Base-by-base conservation (phyloP, 495 filamentous ascomycete species). In the Aspergillus campestris region DNA sequence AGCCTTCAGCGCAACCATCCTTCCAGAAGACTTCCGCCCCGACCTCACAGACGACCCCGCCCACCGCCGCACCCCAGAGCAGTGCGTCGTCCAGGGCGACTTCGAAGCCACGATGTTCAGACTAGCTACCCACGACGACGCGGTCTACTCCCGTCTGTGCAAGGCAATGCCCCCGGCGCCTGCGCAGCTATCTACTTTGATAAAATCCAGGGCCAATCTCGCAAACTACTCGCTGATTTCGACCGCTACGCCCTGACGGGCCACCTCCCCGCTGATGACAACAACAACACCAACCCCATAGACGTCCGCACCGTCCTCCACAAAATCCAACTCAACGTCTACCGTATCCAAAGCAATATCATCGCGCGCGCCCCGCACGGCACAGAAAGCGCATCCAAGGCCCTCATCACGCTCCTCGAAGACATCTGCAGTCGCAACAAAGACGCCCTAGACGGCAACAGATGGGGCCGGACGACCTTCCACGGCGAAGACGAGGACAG, bases 21-120 rank as follows among this genome's bases (percentile, higher is more conserved):
- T 75, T 1, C 71, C 74, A 9, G 66, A 70, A 32, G 70, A 73
- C n/a, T 71, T 68, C 49, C 63, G 66, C 7, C 59, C 35, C 12
- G 66, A 75, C 35, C 51, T 72, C 9, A 52, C 56, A 34, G 65
- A 67, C 35, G 58, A 60, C 6, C 45, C 47, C 0, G 42, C 49
- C 15, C 43, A 55, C 13, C 27, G 50, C 5, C 53, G 59, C 8
- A 66, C 64, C 15, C 54, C 65, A 14, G 69, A 73, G 50, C 61
- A 71, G 34, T 67, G 69, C 48, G 65, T 73, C 11, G 65, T 74
- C 8, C 72, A 71, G 44, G 67, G 66, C 3, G 69, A 73, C 41
- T 62, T 76, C n/a, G 67, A 70, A 42, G 66, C 66, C 12, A 78
- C 74, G 1, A 62, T 75, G 35, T 77, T 75, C 54, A 60, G 69